These are phyloP conservation scores for Entomortierella lignicola DNA, from an alignment of 192 early-diverging fungal genomes.

Conservation along the genomic window DNA sequence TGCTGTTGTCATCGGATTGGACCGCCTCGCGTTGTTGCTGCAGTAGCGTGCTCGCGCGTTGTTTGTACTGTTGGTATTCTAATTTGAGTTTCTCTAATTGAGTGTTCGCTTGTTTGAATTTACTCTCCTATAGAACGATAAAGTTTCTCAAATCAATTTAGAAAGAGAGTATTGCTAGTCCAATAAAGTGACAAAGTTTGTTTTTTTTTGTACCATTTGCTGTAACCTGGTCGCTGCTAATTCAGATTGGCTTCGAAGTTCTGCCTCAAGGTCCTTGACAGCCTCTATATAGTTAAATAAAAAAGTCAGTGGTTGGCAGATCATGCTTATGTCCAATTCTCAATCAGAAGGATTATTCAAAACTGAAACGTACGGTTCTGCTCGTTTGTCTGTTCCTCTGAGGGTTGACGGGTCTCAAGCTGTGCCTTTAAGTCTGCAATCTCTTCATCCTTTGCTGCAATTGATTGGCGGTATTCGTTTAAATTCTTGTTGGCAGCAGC, in stretches of 20 bases:
- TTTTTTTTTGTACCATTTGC: constrained; percentile 50
- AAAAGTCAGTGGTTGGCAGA: not conserved
- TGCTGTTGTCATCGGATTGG: constrained; percentile 30
- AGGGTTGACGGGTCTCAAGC: constrained; percentile 37
- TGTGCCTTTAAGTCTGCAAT: constrained; percentile 47
- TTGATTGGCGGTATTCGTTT: constrained; percentile 62
- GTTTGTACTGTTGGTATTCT: constrained; percentile 70
- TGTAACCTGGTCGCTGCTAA: constrained; percentile 43
- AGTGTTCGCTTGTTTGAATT: constrained; percentile 55
- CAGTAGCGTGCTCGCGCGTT: constrained; percentile 61
- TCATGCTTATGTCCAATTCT: not conserved
- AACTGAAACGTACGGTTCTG: constrained; percentile 37
- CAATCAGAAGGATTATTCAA: not conserved
- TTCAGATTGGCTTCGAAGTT: constrained; percentile 52
- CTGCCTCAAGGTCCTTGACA: constrained; percentile 43
- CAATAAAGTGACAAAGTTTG: not conserved
- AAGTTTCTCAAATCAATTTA: not conserved
- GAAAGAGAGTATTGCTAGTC: not conserved
- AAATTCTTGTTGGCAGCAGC: constrained; percentile 66
- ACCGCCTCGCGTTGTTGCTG: constrained; percentile 54
- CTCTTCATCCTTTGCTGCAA: constrained; percentile 59
- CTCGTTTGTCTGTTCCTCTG: constrained; percentile 26
- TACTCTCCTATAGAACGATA: constrained; percentile 48
- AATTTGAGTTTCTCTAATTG: constrained; percentile 58
- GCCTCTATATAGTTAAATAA: constrained; percentile 34